A percentile compares a stretch with the other conserved stretches of the same genome.
phyloP scores from a whole-genome alignment of 805 yeast genomes.

The Candida loeiensis region DNA sequence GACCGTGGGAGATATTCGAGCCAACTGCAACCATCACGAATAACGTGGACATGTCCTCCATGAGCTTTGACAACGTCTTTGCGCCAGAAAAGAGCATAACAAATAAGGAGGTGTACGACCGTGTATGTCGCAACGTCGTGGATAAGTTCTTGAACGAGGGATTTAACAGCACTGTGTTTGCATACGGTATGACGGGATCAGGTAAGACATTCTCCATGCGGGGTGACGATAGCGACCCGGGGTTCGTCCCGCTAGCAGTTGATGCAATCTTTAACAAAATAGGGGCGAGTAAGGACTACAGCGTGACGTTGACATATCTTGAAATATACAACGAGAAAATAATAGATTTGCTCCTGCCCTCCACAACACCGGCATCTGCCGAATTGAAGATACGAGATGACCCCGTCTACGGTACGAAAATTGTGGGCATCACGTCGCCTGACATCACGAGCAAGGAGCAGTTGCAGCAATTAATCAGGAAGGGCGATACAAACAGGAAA shows the following conservation, averaged over 20 bases:
- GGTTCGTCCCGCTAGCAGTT: constrained; percentile 69
- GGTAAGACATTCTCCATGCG: constrained; percentile 89
- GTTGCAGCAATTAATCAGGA: constrained; percentile 52
- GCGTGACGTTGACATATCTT: constrained; percentile 64
- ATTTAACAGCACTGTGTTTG: constrained; percentile 84
- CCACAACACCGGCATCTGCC: constrained; percentile 18
- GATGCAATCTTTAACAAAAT: constrained; percentile 53
- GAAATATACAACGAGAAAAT: constrained; percentile 88
- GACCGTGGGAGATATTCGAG: constrained; percentile 47
- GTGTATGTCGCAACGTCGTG: constrained; percentile 52
- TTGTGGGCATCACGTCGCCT: constrained; percentile 68
- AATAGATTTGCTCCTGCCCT: constrained; percentile 60
- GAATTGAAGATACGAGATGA: constrained; percentile 82
- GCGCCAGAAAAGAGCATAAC: constrained; percentile 41
- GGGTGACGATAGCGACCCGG: constrained; percentile 60
- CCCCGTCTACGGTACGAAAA: constrained; percentile 63
- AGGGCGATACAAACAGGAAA: constrained; percentile 71
- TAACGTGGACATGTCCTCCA: constrained; percentile 55
- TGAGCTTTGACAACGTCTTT: constrained; percentile 77
- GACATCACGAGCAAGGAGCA: constrained; percentile 55
- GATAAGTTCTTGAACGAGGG: constrained; percentile 59
- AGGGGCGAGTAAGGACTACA: constrained; percentile 28
- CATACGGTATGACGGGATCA: constrained; percentile 93
- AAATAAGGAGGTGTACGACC: constrained; percentile 60
- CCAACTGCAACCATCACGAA: constrained; percentile 39